Evolutionary conservation across 1,284 basidiomycete species (phyloP), one percentile per base, ranked within the genome.

Genomic region (Puccinia novopanici): DNA sequence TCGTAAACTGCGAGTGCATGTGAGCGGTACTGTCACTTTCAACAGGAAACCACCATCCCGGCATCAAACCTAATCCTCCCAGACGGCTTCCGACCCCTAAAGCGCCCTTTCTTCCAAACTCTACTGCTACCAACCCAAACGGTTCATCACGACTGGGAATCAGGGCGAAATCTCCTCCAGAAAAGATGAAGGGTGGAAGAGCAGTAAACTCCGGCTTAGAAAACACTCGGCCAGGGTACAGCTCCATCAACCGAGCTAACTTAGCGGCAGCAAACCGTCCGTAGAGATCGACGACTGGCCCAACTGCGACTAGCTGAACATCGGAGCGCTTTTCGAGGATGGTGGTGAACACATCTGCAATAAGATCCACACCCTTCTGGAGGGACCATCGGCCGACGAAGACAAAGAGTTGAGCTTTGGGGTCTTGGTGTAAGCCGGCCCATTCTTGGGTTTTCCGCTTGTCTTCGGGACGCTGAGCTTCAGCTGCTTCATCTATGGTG

Each of bases 301-400:
- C 94, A 82, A 96, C 93, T 84, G 90, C 89, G 84, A 96, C 91
- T 63, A 96, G 87, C 85, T 96, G 94, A 81, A 95, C 92, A 65
- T 90, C 90, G 30, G 93, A 89, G 37, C 91, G 91, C 86, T 95
- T 96, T 82, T 94, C 92, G 82, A 95, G 86, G 90, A 96, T 85
- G 2, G 90, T 89, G 40, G 93, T 93, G 92, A 95, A 93, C 83
- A 94, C 91, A 87, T 96, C 94, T 13, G 94, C 94, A 84, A 96
- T 96, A 72, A 96, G 88, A 87, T 96, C 94, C 42, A 96, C 93
- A 85, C 79, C 79, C 87, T 96, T 96, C 86, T 96, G 94, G 87
- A 95, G 95, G 4, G 94, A 96, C 94, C 94, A 95, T 83, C 94
- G 92, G 85, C 94, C 94, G 83, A 96, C 94, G 86, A 96, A 95